Evolutionary conservation across 305 asterid species (phyloP).

Genomic region (Fraxinus greggii): DNA sequence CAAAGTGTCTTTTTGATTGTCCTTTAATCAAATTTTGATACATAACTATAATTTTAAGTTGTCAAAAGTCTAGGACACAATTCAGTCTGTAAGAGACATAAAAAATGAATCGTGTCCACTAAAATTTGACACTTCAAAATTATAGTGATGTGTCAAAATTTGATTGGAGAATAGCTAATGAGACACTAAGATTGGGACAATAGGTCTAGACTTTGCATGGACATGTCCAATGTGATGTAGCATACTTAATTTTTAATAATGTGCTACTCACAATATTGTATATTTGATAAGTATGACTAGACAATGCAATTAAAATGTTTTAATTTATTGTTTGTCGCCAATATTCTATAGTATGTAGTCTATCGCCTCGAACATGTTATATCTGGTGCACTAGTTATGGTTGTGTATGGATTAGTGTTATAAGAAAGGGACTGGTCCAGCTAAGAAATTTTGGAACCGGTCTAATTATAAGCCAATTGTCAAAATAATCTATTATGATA

Average conservation of each 20-base stretch:
- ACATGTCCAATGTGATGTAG: neutral
- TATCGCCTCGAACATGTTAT: neutral
- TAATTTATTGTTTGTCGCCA: neutral
- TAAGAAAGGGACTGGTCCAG: neutral
- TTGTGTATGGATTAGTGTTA: neutral
- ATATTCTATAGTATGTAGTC: neutral
- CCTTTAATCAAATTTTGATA: neutral
- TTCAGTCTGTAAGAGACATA: neutral
- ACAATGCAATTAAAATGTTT: neutral
- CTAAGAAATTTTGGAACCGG: neutral
- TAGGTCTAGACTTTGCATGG: neutral
- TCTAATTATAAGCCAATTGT: neutral
- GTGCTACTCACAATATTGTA: neutral
- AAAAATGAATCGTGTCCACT: neutral
- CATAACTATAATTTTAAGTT: neutral
- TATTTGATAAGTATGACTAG: neutral
- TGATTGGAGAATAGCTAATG: too few species aligned
- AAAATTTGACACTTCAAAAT: neutral
- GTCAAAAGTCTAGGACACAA: neutral
- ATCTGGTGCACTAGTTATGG: neutral
- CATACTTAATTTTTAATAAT: too few species aligned
- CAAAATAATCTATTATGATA: neutral
- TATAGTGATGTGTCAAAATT: neutral
- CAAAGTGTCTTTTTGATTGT: neutral
- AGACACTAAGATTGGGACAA: neutral